Conservation (phyloP, 306 rosid genomes). For the Hylodesmum podocarpum region DNA sequence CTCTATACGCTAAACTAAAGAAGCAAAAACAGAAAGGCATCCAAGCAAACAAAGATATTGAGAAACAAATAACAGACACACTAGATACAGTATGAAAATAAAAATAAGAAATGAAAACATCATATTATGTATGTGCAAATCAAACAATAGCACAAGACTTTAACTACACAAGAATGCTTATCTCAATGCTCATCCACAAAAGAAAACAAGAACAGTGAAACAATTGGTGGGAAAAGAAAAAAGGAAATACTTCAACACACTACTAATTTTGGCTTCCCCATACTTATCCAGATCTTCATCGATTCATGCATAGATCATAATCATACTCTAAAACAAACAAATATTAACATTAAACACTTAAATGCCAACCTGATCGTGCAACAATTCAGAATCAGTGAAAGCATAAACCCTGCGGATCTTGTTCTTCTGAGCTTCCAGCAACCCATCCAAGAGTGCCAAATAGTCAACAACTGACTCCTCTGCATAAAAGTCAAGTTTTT, state of each 20-base stretch:
- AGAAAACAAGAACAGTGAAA: background rate
- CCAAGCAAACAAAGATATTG: background rate
- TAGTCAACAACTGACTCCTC: conserved; percentile 77
- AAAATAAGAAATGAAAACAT: background rate
- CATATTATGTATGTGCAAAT: background rate
- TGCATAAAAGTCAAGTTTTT: conserved; percentile 80
- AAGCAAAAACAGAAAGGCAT: background rate
- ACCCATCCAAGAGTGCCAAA: conserved; percentile 87
- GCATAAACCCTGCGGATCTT: conserved; percentile 62
- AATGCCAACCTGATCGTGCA: conserved; percentile 63
- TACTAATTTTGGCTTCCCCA: background rate
- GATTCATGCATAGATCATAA: background rate
- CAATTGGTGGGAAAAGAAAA: background rate
- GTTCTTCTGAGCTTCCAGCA: conserved; percentile 62
- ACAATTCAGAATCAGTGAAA: conserved; percentile 75
- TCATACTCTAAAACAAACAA: background rate
- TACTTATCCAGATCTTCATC: conserved; percentile 2
- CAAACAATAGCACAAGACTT: background rate
- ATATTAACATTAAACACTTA: background rate
- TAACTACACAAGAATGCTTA: background rate
- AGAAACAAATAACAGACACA: background rate
- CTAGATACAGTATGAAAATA: background rate
- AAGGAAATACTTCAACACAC: background rate
- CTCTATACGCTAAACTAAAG: background rate
- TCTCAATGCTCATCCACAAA: background rate